Base-by-base conservation (phyloP, 768 basidiomycete species). In the Nidularia pulvinata region DNA sequence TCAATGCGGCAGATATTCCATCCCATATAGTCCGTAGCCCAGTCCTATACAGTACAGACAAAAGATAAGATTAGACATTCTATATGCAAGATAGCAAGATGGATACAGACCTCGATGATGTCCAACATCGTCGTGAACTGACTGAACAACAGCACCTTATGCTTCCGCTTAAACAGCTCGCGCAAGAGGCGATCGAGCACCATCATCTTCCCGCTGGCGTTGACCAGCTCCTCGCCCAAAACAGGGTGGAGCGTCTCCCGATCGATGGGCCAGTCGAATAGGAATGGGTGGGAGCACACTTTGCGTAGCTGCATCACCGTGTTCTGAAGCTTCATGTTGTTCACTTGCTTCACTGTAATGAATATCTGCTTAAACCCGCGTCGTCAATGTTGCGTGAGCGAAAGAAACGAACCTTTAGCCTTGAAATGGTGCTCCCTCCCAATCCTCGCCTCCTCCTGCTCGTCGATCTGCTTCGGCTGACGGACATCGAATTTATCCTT, bases 121-220 rank as follows among this genome's bases (percentile, higher is more conserved):
- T 99, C 89, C 52, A 98, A 74, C 94, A 98, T 94, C 4, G 89
- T 94, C 46, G 91, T 95, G 70, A 99, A 98, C 70, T 99, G 96
- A 53, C 91, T 92, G 69, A 91, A 91, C 10, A 91, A 63, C n/a
- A 95, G 70, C 0, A 93, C 91, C 64, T 94, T 96, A 69, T 96
- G 95, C 6, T 80, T 82, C 2, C 86, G 73, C 37, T 73, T 75
- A 69, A 98, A 93, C 33, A 99, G 71, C 52, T 87, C 94, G 33
- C 83, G 83, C 6, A 99, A 79, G 7, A 99, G 74, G 5, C 95
- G 84, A 57, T 98, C 91, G 0, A 99, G 81, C 2, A 99, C 75
- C 79, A 98, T 88, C 96, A 98, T 98, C 78, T 99, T 99, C 14
- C 97, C 97, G 53, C 91, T 93, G 0, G 85, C 85, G 53, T 89